Evolutionary conservation across 169 alveolate species (phyloP).

Genomic region (Cryptosporidium viatorum): DNA sequence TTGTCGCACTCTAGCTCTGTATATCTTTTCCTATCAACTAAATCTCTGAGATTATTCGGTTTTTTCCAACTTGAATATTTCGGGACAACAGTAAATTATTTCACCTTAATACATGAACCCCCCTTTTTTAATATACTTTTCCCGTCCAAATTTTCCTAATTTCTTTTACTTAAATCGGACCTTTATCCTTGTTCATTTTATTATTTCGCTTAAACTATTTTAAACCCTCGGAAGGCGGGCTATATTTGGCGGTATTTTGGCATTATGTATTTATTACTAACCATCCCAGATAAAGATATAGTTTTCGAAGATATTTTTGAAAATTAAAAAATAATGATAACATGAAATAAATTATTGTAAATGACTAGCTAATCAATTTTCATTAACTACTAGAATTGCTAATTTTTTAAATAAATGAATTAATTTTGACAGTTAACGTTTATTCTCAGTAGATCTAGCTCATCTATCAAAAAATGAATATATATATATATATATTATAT

Average conservation of each 20-base stretch:
- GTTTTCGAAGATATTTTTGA: not conserved
- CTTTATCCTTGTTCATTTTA: conserved; percentile 14
- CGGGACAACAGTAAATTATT: conserved; percentile 8
- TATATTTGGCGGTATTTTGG: conserved; percentile 1
- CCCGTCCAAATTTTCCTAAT: conserved; percentile 34
- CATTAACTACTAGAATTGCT: too few species aligned
- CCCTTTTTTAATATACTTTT: conserved; percentile 23
- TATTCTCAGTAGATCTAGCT: not conserved
- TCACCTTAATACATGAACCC: conserved; percentile 29
- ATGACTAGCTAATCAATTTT: too few species aligned
- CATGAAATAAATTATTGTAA: not conserved
- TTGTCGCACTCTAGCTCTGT: conserved; percentile 5
- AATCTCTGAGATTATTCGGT: not conserved
- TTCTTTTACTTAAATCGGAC: conserved; percentile 21
- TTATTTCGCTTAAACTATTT: conserved; percentile 28
- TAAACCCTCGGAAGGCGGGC: conserved; percentile 56
- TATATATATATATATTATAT: too few species aligned
- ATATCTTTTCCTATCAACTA: not conserved
- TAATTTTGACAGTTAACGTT: not conserved
- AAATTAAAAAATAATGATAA: not conserved
- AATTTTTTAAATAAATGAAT: too few species aligned
- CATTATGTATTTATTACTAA: conserved; percentile 8
- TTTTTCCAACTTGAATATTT: conserved; percentile 18
- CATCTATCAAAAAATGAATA: not conserved
- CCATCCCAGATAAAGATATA: conserved; percentile 17